These are phyloP conservation scores for Adansonia gregorii DNA, from an alignment of 441 rosid species.

Conservation along the genomic window DNA sequence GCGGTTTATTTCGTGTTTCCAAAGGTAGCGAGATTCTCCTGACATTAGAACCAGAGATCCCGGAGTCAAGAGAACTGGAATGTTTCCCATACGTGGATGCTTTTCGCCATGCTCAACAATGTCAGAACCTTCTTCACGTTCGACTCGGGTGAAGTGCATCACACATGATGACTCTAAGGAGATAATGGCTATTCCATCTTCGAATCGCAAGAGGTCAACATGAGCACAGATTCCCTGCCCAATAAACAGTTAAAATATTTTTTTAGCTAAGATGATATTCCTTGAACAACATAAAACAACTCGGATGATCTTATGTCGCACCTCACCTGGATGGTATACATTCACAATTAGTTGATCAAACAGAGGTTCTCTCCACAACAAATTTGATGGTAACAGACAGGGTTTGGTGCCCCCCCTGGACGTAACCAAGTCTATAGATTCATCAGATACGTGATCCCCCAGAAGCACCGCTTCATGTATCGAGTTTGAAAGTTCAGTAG, in stretches of 20 bases:
- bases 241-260: neutral
- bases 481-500: conserved; percentile 52
- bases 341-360: conserved; percentile 85
- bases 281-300: conserved; percentile 19
- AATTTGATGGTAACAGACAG: conserved; percentile 51
- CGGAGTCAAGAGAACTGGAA: conserved; percentile 62
- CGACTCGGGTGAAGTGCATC: conserved; percentile 69
- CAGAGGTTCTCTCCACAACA: conserved; percentile 74
- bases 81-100: conserved; percentile 21
- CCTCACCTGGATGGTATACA: conserved; percentile 86
- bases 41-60: conserved; percentile 83
- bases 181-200: conserved; percentile 83
- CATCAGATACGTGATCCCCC: conserved; percentile 39
- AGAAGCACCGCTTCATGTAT: conserved; percentile 51
- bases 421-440: conserved; percentile 28
- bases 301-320: conserved; percentile 34
- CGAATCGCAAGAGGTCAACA: conserved; percentile 84
- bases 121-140: conserved; percentile 19
- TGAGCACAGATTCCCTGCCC: conserved; percentile 93
- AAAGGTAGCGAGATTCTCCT: conserved; percentile 73
- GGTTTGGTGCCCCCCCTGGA: conserved; percentile 18
- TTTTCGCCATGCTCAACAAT: conserved; percentile 20
- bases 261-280: neutral
- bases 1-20: conserved; percentile 93
- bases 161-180: conserved; percentile 86